Evolutionary conservation across 2,329 filamentous ascomycete genomes (phyloP), one percentile per base, ranked within the genome.

Genomic region (Alternaria sp.): DNA sequence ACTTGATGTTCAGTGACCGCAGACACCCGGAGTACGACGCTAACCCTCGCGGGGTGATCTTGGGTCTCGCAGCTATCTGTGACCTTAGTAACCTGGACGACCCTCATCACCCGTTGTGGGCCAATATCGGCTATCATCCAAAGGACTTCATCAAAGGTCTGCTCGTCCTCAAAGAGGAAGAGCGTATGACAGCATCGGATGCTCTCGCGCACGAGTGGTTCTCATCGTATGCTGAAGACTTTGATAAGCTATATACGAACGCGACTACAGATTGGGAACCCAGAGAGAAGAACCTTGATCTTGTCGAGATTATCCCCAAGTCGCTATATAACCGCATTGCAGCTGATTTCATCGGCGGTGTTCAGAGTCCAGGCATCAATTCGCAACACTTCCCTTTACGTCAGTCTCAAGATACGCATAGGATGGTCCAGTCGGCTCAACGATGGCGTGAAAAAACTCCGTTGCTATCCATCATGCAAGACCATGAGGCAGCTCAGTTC

Each of bases 121-220:
- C 76, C 4, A 41, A 65, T 6, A 75, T 85, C 4, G 78, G 80
- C 43, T 56, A 66, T 26, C 76, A 79, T 26, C 80, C 85, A 3
- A 85, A 83, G 64, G 78, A 84, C 46, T 88, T 89, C 64, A 81
- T 89, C 61, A 79, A 75, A 34, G 77, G 76, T 16, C 80, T 88
- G 12, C 78, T 89, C 0, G 73, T 82, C 0, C 74, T 84, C 1
- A 78, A 87, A 22, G 85, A 86, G 64, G 65, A 74, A 3, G 59
- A 76, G 39, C 81, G 87, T 28, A 78, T 88, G 75, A 84, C 82
- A 9, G 86, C 81, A 3, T 79, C 80, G n/a, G 70, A 87, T 71
- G 86, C 86, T 3, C 68, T 88, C 32, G 55, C 71, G 9, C 86
- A 88, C 72, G 56, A 68, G 9, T 89, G 87, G 87, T 86, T 89